Evolutionary conservation across 129 eudicot species (phyloP), one percentile per base, ranked within the genome.

Genomic region (Ambrosia trifida): DNA sequence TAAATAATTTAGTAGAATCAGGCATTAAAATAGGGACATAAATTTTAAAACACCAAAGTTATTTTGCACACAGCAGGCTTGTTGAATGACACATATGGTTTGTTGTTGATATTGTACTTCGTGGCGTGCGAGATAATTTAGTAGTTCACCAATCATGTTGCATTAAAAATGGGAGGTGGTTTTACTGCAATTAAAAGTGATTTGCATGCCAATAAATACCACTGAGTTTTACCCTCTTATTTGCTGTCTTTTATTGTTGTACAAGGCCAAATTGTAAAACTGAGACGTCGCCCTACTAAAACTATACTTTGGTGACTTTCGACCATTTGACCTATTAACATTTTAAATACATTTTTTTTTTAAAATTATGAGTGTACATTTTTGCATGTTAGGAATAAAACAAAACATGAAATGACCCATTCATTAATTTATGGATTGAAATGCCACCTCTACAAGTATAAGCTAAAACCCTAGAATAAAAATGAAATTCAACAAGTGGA

Each of bases 371-470:
- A 7, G 8, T 28, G 24, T 24, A 41, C 57, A 4, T 8, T 38
- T 72, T 28, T 9, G 8, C 44, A n/a, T 1, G 11, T 71, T 71
- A 14, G 20, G 16, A 56, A 24, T 11, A 20, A 56, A 70, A 56
- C 11, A 56, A 0, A 52, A 58, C 66, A 19, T n/a, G 54, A 56
- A 38, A 20, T 13, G 7, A 56, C 24, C 56, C 31, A 13, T 24
- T 35, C 28, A 70, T 40, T 36, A 10, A 54, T n/a, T 5, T 54
- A 54, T 13, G 53, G 41, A 28, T 40, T 20, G 32, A 38, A 70
- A 41, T 7, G 54, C 53, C 53, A 70, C 65, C 65, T 54, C 40
- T 56, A 24, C 65, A 56, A 5, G 16, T 28, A 41, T 56, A 31
- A 59, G 19, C 12, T 31, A 2, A 30, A 13, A 58, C 18, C 45